Conservation (phyloP, 1,139 yeast genomes). For the Taphrina betulina region DNA sequence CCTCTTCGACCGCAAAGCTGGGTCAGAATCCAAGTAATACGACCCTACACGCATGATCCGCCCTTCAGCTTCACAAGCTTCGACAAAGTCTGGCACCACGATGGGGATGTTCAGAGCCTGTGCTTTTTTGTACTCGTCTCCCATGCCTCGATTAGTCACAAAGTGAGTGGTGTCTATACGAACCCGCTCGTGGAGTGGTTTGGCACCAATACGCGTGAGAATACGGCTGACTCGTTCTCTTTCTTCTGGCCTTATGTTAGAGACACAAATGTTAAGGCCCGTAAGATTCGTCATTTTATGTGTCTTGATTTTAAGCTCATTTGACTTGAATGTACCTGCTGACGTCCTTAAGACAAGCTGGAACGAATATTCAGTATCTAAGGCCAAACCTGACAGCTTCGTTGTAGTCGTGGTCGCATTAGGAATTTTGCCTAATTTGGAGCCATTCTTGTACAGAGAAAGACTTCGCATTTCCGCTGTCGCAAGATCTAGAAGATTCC, state of each 20-base stretch:
- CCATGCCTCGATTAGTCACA: conserved; percentile 70
- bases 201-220: conserved; percentile 74
- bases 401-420: conserved; percentile 81
- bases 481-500: conserved; percentile 86
- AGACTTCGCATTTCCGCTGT: conserved; percentile 77
- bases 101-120: conserved; percentile 85
- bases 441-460: conserved; percentile 73
- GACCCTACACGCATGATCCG: conserved; percentile 91
- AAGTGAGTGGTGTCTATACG: conserved; percentile 93
- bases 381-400: conserved; percentile 85
- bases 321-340: conserved; percentile 78
- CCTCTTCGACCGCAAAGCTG: conserved; percentile 24
- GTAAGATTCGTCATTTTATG: conserved; percentile 95
- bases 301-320: conserved; percentile 67
- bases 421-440: conserved; percentile 80
- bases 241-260: conserved; percentile 68
- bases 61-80: conserved; percentile 87
- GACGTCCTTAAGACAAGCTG: conserved; percentile 80
- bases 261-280: conserved; percentile 89
- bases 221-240: conserved; percentile 63
- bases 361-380: conserved; percentile 78
- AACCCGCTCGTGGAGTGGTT: conserved; percentile 69
- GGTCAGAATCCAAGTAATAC: conserved; percentile 57
- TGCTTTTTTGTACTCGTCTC: conserved; percentile 71
- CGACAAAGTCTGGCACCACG: conserved; percentile 94